Evolutionary conservation across 305 asterid species (phyloP).

Genomic region (Rubia peregrina): DNA sequence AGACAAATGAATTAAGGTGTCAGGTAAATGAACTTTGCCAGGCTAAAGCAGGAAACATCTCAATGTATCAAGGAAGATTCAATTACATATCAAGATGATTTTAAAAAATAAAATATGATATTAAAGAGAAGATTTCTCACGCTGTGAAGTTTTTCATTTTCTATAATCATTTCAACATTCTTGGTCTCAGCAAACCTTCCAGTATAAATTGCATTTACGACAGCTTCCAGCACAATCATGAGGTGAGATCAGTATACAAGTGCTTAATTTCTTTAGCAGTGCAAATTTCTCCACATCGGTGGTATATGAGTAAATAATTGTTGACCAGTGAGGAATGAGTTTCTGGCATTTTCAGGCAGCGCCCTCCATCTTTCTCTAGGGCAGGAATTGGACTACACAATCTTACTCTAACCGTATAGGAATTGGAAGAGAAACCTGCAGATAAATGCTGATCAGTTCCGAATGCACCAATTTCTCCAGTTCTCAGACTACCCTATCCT

Average conservation of each 20-base stretch:
- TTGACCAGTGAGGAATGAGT: neutral
- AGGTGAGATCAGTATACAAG: neutral
- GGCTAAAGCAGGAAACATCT: neutral
- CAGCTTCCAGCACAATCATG: neutral
- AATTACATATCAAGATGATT: neutral
- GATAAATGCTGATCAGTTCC: neutral
- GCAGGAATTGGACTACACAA: neutral
- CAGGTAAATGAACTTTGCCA: neutral
- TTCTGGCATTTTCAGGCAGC: neutral
- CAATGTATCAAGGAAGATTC: neutral
- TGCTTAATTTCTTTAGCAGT: neutral
- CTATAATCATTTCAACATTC: neutral
- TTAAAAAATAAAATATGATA: neutral
- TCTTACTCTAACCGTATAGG: slow-evolving; percentile 11
- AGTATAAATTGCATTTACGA: neutral
- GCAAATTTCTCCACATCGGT: slow-evolving; percentile 1
- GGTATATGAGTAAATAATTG: neutral
- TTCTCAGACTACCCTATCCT: neutral
- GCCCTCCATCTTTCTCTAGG: neutral
- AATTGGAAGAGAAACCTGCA: slow-evolving; percentile 22
- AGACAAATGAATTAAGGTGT: neutral
- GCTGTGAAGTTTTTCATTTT: neutral
- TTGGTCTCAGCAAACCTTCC: slow-evolving; percentile 1
- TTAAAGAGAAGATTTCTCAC: neutral
- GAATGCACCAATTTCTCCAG: neutral